Evolutionary conservation across 2,329 filamentous ascomycete genomes (phyloP), one percentile per base, ranked within the genome.

Genomic region (Podosphaera aphanis): DNA sequence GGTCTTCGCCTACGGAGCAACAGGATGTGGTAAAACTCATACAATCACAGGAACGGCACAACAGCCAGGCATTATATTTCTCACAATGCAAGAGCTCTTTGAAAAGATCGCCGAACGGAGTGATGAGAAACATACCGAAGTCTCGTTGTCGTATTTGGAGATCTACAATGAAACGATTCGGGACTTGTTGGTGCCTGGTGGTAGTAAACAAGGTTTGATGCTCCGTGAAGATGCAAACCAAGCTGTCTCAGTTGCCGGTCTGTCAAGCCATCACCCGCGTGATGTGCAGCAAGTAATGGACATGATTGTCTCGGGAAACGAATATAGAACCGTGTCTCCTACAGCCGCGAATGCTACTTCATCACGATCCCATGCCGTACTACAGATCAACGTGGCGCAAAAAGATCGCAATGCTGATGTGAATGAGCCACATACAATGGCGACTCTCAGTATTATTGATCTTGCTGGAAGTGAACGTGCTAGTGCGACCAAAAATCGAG

Each of bases 121-220:
- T 50, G 76, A 81, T 48, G 85, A 93, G 49, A 95, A 94, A 63
- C 69, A 77, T 23, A 90, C 85, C 2, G 90, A 95, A 57, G 68
- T 98, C 46, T 84, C 86, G 0, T 73, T 98, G 15, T 94, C 86
- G 0, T 98, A 95, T 57, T 71, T 98, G 33, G 90, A 98, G 60
- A 98, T 98, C 51, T 98, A 98, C 69, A 98, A 98, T 60, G 90
- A 98, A 65, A 94, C 86, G 0, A 98, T 98, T 56, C 83, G 90
- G 45, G 90, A 98, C 64, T 65, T 98, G 57, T 69, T 98, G 38
- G 79, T 90, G n/a, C 80, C 83, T 0, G 79, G 79, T 20, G 82
- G 79, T 33, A 82, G 77, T 62, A 60, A 86, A 63, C 72, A 77
- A 52, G 81, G 84, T 2, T 64, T 98, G 51, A 93, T 90, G 78